phyloP scores from a whole-genome alignment of 2,329 filamentous ascomycete species.

The Claviceps digitariae region DNA sequence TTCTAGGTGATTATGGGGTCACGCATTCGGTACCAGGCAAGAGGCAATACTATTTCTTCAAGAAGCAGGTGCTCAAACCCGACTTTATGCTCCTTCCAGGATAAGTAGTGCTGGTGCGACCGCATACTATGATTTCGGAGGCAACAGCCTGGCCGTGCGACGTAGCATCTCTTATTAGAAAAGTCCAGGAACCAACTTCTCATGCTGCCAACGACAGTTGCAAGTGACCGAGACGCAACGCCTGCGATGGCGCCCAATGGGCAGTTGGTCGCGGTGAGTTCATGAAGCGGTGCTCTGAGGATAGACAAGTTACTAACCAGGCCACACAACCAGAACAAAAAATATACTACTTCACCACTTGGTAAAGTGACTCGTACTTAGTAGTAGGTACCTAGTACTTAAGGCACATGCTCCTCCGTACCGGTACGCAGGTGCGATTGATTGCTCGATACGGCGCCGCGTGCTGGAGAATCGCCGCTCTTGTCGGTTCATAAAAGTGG shows the following conservation, averaged over 20 bases:
- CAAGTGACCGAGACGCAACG: not conserved
- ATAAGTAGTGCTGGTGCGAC: not conserved
- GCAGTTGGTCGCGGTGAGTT: not conserved
- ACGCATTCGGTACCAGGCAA: too few species aligned
- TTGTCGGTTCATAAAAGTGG: slow-evolving; percentile 5
- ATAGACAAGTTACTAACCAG: too few species aligned
- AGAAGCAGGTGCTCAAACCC: too few species aligned
- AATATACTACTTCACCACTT: too few species aligned
- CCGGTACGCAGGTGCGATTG: not conserved
- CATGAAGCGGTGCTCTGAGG: not conserved
- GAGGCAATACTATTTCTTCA: too few species aligned
- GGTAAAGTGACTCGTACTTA: too few species aligned
- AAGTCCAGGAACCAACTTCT: not conserved
- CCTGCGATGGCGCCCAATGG: not conserved
- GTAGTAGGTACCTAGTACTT: too few species aligned
- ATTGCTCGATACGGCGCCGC: slow-evolving; percentile 2
- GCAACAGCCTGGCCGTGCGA: not conserved
- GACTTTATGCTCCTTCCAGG: not conserved
- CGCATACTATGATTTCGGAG: not conserved
- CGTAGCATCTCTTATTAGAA: not conserved
- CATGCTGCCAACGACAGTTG: not conserved
- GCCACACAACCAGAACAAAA: too few species aligned
- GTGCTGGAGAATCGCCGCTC: slow-evolving; percentile 5
- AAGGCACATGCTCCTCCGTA: not conserved
- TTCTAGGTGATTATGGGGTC: too few species aligned